phyloP scores from a whole-genome alignment of 805 yeast species.

The Myxozyma kluyveri region DNA sequence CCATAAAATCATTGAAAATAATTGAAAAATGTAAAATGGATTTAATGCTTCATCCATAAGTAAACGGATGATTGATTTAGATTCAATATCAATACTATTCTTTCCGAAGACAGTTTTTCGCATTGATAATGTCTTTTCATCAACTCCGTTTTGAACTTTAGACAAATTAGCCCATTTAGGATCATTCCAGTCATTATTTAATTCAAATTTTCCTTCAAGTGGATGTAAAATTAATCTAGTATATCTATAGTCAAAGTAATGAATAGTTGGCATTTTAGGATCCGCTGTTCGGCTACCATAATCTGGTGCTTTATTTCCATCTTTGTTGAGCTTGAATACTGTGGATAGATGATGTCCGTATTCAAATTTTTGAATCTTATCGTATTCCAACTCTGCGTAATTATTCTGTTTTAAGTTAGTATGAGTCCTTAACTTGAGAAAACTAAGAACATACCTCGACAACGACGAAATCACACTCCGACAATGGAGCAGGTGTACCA shows the following conservation, averaged over 20 bases:
- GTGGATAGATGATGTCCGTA: slow-evolving; percentile 72
- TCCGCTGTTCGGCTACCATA: slow-evolving; percentile 44
- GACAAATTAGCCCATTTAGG: slow-evolving; percentile 65
- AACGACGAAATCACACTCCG: slow-evolving; percentile 86
- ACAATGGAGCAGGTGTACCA: slow-evolving; percentile 68
- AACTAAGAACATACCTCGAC: slow-evolving; percentile 48
- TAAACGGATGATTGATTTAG: slow-evolving; percentile 62
- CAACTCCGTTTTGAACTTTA: slow-evolving; percentile 56
- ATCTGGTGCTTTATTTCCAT: slow-evolving; percentile 15
- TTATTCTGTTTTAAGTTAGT: slow-evolving; percentile 70
- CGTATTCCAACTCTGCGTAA: slow-evolving; percentile 74
- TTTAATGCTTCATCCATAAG: slow-evolving; percentile 85
- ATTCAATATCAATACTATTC: slow-evolving; percentile 72
- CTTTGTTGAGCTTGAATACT: slow-evolving; percentile 45
- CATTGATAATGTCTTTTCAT: slow-evolving; percentile 65
- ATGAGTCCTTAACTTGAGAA: too few species aligned
- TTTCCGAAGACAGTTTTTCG: slow-evolving; percentile 71
- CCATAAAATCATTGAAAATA: slow-evolving; percentile 90
- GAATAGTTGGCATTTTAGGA: slow-evolving; percentile 67
- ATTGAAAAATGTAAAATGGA: slow-evolving; percentile 93
- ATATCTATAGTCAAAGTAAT: slow-evolving; percentile 77
- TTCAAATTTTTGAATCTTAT: slow-evolving; percentile 55
- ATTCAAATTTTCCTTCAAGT: slow-evolving; percentile 75
- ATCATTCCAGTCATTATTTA: slow-evolving; percentile 87
- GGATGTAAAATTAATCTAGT: slow-evolving; percentile 82